phyloP scores from a whole-genome alignment of 73 alveolate genomes.

The Tetrahymena malaccensis region DNA sequence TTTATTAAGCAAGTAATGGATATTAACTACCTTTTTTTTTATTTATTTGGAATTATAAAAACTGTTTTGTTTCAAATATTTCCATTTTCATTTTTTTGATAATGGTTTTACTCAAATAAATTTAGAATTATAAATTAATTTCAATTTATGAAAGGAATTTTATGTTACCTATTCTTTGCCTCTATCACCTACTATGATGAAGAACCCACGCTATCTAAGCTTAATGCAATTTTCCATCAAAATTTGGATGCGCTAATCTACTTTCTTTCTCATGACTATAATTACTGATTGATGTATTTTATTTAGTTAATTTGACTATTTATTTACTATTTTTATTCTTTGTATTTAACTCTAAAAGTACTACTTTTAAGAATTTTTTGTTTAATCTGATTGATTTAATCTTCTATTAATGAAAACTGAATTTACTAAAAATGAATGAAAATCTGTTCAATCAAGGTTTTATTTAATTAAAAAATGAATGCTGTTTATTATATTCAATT shows the following conservation, averaged over 20 bases:
- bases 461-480: background rate
- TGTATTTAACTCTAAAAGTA: background rate
- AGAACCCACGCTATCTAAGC: constrained; percentile 3
- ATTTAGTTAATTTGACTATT: background rate
- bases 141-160: background rate
- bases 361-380: background rate
- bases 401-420: background rate
- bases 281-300: background rate
- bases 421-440: background rate
- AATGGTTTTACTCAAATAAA: too few relatives aligned
- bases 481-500: background rate
- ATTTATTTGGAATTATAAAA: background rate
- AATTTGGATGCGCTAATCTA: background rate
- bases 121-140: background rate
- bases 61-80: background rate
- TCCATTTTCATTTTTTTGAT: background rate
- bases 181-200: constrained; percentile 35
- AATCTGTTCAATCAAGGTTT: background rate
- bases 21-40: constrained; percentile 88
- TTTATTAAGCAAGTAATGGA: constrained; percentile 87
- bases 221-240: background rate
- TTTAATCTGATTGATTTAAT: background rate
- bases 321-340: background rate
- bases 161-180: background rate
- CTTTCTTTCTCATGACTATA: background rate